Evolutionary conservation across 371 early-diverging fungal genomes (phyloP).

Genomic region (Rhizopus delemar): DNA sequence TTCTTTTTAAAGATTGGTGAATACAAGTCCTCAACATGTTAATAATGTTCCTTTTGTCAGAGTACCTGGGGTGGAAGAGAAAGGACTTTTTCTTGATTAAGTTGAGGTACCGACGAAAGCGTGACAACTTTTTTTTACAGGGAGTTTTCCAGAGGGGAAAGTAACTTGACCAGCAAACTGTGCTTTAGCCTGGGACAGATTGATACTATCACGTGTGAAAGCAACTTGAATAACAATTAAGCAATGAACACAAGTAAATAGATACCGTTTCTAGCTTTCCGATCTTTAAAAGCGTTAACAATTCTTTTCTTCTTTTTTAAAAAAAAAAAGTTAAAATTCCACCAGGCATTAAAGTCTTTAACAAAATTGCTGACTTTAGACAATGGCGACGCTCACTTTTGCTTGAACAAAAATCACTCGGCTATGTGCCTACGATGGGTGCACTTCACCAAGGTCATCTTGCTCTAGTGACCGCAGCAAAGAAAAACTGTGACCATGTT

Average conservation of each 20-base stretch:
- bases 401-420: constrained; percentile 56
- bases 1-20: constrained; percentile 3
- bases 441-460: constrained; percentile 92
- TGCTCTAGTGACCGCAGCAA: constrained; percentile 68
- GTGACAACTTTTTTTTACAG: too few relatives aligned
- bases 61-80: neutral
- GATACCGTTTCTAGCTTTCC: too few relatives aligned
- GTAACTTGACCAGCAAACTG: too few relatives aligned
- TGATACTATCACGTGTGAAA: too few relatives aligned
- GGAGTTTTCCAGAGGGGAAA: too few relatives aligned
- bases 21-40: constrained; percentile 20
- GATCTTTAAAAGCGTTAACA: neutral
- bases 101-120: too few relatives aligned
- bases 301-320: constrained; percentile 1
- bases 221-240: too few relatives aligned
- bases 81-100: neutral
- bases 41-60: neutral
- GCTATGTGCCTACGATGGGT: constrained; percentile 89
- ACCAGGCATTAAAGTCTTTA: constrained; percentile 60
- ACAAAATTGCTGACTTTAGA: constrained; percentile 63
- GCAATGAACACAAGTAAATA: too few relatives aligned
- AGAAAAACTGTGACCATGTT: constrained; percentile 64
- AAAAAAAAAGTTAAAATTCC: constrained; percentile 33
- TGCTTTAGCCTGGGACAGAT: too few relatives aligned
- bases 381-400: constrained; percentile 62